These are phyloP conservation scores for Lecanicillium sp. DNA, from an alignment of 2,329 filamentous ascomycete species.

Conservation along the genomic window DNA sequence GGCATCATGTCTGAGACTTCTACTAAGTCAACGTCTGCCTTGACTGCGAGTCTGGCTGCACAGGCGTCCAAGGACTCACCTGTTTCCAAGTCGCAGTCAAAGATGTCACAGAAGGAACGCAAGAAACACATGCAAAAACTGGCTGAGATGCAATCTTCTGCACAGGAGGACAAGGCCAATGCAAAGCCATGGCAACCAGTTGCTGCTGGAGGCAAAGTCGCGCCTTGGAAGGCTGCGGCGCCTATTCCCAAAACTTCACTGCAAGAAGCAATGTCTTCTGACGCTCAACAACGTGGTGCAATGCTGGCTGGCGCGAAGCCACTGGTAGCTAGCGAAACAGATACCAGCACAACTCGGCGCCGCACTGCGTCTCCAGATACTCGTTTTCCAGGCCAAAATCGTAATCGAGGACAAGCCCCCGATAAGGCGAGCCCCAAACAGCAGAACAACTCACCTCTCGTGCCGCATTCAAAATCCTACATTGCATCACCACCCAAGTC, in stretches of 20 bases:
- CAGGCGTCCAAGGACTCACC: slow-evolving; percentile 35
- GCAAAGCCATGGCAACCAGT: slow-evolving; percentile 38
- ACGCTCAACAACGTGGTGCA: slow-evolving; percentile 18
- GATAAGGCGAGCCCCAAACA: slow-evolving; percentile 19
- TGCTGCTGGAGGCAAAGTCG: slow-evolving; percentile 28
- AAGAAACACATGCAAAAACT: slow-evolving; percentile 74
- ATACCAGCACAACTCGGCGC: slow-evolving; percentile 29
- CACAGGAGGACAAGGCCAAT: slow-evolving; percentile 21
- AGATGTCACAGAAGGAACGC: slow-evolving; percentile 85
- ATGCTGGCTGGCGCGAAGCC: slow-evolving; percentile 30
- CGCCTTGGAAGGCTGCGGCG: slow-evolving; percentile 61
- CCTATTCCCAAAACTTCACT: slow-evolving; percentile 40
- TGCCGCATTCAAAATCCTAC: slow-evolving; percentile 56
- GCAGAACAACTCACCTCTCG: slow-evolving; percentile 31
- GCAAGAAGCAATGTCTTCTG: slow-evolving; percentile 36
- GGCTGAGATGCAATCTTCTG: slow-evolving; percentile 34
- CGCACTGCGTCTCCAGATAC: slow-evolving; percentile 55
- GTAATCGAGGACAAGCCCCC: slow-evolving; percentile 23
- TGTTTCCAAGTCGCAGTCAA: slow-evolving; percentile 35
- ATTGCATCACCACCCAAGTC: slow-evolving; percentile 49
- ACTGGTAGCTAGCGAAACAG: slow-evolving; percentile 34
- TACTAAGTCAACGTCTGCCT: slow-evolving; percentile 41
- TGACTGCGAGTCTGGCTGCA: slow-evolving; percentile 47
- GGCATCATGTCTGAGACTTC: slow-evolving; percentile 64
- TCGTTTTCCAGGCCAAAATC: slow-evolving; percentile 51